phyloP scores from a whole-genome alignment of 169 alveolate species.

The Plasmodium gaboni region DNA sequence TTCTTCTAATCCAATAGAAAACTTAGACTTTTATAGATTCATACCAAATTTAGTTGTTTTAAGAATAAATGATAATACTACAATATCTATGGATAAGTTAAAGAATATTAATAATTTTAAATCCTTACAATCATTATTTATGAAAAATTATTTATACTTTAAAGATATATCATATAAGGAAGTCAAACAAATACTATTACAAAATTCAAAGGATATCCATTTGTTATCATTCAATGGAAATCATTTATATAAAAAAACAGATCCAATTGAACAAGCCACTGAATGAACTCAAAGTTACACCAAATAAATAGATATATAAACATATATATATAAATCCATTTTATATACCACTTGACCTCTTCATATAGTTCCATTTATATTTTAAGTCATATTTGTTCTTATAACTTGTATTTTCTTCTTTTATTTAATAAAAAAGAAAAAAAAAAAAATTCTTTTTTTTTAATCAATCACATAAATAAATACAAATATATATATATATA shows the following conservation, averaged over 20 bases:
- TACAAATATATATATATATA: too few relatives aligned
- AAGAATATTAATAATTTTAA: slow-evolving; percentile 29
- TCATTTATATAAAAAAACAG: slow-evolving; percentile 5
- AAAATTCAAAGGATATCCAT: slow-evolving; percentile 36
- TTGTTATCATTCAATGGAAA: slow-evolving; percentile 46
- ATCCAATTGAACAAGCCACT: background rate
- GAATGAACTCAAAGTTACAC: background rate
- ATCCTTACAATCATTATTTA: slow-evolving; percentile 5
- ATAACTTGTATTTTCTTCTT: too few relatives aligned
- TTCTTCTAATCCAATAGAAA: slow-evolving; percentile 58
- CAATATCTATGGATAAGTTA: slow-evolving; percentile 26
- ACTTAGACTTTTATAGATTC: slow-evolving; percentile 25
- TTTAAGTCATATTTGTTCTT: too few relatives aligned
- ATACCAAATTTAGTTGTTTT: slow-evolving; percentile 28
- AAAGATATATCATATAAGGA: slow-evolving; percentile 54
- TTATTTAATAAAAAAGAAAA: too few relatives aligned
- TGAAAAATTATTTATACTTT: slow-evolving; percentile 52
- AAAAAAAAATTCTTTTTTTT: too few relatives aligned
- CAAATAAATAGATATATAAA: too few relatives aligned
- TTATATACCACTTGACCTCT: too few relatives aligned
- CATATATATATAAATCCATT: background rate
- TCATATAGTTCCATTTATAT: too few relatives aligned
- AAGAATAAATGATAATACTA: slow-evolving; percentile 47
- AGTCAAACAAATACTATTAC: slow-evolving; percentile 17
- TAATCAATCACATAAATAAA: too few relatives aligned